Base-by-base conservation (phyloP, 305 asterid species). In the Fraxinus sp. region DNA sequence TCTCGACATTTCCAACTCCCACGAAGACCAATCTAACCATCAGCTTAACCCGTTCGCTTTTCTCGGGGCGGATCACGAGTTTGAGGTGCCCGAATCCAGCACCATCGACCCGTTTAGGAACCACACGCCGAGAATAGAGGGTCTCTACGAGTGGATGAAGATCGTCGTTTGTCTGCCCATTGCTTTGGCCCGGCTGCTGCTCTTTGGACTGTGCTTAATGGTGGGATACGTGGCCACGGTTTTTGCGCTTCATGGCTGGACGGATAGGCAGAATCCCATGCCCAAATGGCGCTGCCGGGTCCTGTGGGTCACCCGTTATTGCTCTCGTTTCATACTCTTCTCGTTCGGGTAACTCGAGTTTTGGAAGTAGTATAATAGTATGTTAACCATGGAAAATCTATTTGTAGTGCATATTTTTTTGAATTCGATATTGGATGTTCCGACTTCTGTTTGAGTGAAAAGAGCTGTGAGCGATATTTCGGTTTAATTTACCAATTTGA, bases 131-230 rank as follows among this genome's bases (percentile, higher is more conserved):
- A 28, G 37, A 4, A 59, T 97, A 79, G 97, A 92, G 84, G 99
- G 99, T 75, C 68, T 95, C 2, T 97, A 95, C 86, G 98, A 97
- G 90, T 95, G 97, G 96, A 24, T 92, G 41, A 97, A 97, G 96
- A 91, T 92, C 83, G 24, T 92, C 83, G 77, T 95, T 76, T 92
- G 96, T 83, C 78, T 93, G 86, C 99, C 98, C 1, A 49, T 97
- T 80, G 97, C 92, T 52, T 86, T 88, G 8, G 78, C 86, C 5
- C 91, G 98, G 82, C 89, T 95, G 28, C 80, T 94, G 72, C 73
- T 97, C 28, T 93, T 97, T 74, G 97, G 94, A 28, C 35, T 92
- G 77, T 90, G 88, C 52, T 81, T 97, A 88, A 18, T 78, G 81
- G 79, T 90, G 75, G 99, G 99, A n/a, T 97, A 97, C 83, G 24